These are phyloP conservation scores for Fusarium subglutinans DNA, from an alignment of 2,329 filamentous ascomycete species.

Conservation along the genomic window DNA sequence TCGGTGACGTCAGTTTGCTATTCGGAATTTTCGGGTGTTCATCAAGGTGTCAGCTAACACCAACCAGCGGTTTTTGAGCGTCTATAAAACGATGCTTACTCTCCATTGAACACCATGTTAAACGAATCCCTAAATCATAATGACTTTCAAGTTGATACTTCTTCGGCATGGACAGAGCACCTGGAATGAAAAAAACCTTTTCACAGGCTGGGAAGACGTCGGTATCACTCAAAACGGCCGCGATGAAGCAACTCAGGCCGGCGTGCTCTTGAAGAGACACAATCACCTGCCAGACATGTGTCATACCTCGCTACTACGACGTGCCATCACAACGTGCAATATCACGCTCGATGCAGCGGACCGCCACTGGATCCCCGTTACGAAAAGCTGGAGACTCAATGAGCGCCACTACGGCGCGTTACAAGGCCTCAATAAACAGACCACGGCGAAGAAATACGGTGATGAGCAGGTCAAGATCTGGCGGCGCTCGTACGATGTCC, in stretches of 20 bases:
- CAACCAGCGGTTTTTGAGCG: neutral
- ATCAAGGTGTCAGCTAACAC: neutral
- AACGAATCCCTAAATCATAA: neutral
- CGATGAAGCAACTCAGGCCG: neutral
- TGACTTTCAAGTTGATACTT: neutral
- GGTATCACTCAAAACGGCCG: neutral
- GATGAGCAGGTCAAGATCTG: neutral
- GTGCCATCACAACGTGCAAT: neutral
- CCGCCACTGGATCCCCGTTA: neutral
- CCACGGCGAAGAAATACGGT: neutral
- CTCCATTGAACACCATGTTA: rapidly evolving
- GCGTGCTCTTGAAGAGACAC: neutral
- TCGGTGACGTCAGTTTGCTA: neutral
- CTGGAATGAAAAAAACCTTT: neutral
- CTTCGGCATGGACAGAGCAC: neutral
- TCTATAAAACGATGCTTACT: neutral
- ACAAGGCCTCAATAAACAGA: neutral
- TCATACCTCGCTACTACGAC: neutral
- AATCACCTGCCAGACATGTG: neutral
- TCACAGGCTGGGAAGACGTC: neutral
- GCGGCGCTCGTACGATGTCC: neutral
- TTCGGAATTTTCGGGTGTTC: neutral
- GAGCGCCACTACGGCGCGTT: neutral
- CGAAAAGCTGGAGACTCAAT: neutral
- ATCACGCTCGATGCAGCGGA: neutral